Base-by-base conservation (phyloP, 2,329 filamentous ascomycete genomes). In the Trichoderma breve region DNA sequence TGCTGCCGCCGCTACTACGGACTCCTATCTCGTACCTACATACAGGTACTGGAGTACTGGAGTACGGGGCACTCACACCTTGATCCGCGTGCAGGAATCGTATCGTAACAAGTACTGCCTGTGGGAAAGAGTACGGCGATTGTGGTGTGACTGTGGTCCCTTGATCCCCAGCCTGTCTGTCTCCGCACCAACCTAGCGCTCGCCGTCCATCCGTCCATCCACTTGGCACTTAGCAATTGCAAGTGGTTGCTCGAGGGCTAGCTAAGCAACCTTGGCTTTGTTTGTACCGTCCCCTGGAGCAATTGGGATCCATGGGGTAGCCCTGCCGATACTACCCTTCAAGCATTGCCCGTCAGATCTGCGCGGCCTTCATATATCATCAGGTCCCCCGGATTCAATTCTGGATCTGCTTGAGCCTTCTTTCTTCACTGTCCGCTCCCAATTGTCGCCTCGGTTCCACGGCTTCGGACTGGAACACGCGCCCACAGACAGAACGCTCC, bases 321-420 rank as follows among this genome's bases (percentile, higher is more conserved):
- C 62, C 67, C 70, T 66, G 67, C 73, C 63, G 66, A 74, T 74
- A 72, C 73, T 71, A 73, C 67, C 73, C 72, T 73, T 53, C 51
- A 39, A 71, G 34, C 36, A 30, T 62, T 71, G 51, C 39, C 70
- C 65, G 69, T 72, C 61, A 68, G 62, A 72, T 72, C 62, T 71
- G 51, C 70, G 39, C 61, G 30, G 28, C 43, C 63, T 73, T 73
- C 72, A 73, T 72, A 73, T 73, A 73, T 73, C 72, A 43, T 68
- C 70, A 64, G 39, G 43, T 68, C 57, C 72, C 70, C 72, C 70
- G 28, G 63, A 61, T 63, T 63, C 55, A 21, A 26, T 61, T 71
- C 62, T 43, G 57, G 64, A 61, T 61, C 63, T 72, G 26, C 32
- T 65, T 32, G 68, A 62, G 47, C 71, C 61, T 28, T 62, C 60